Percentiles rank a stretch among this genome's conserved stretches.
These are phyloP conservation scores for Hypholoma sublateritium DNA, from an alignment of 768 basidiomycete genomes.

Conservation along the genomic window DNA sequence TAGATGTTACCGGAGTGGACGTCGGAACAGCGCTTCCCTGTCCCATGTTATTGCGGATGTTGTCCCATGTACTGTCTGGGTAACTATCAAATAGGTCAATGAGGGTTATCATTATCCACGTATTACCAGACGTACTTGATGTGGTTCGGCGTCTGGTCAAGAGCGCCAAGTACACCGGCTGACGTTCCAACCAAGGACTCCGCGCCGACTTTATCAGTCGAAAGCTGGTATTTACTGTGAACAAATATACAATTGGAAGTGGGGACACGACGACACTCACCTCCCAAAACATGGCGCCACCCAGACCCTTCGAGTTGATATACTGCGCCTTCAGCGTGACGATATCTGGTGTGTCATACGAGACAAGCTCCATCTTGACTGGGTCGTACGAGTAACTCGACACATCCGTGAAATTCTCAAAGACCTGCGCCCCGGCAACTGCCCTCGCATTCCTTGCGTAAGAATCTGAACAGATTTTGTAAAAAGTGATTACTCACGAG, in stretches of 20 bases:
- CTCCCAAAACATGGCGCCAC: slow-evolving; percentile 77
- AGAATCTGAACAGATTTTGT: not conserved
- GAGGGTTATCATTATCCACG: not conserved
- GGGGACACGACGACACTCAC: slow-evolving; percentile 22
- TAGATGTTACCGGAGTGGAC: slow-evolving; percentile 12
- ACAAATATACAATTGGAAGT: not conserved
- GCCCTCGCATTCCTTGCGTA: not conserved
- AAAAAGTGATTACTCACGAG: slow-evolving; percentile 34
- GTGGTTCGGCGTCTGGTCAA: slow-evolving; percentile 68
- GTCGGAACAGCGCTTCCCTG: slow-evolving; percentile 18
- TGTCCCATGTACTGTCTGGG: slow-evolving; percentile 72
- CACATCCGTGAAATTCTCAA: slow-evolving; percentile 68
- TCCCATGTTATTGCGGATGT: slow-evolving; percentile 66
- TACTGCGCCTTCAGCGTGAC: slow-evolving; percentile 68
- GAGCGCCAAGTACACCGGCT: slow-evolving; percentile 43
- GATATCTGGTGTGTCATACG: slow-evolving; percentile 75
- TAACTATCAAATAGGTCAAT: slow-evolving; percentile 35
- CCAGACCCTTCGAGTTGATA: slow-evolving; percentile 57
- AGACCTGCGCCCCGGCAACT: slow-evolving; percentile 57
- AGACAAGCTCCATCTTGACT: slow-evolving; percentile 64
- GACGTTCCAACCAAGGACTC: slow-evolving; percentile 59
- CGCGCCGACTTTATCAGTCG: slow-evolving; percentile 57
- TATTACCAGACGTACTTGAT: slow-evolving; percentile 39
- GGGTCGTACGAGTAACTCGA: slow-evolving; percentile 78
- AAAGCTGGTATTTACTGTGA: slow-evolving; percentile 34